These are phyloP conservation scores for Breviolum minutum DNA, from an alignment of 73 alveolate species.

Conservation along the genomic window DNA sequence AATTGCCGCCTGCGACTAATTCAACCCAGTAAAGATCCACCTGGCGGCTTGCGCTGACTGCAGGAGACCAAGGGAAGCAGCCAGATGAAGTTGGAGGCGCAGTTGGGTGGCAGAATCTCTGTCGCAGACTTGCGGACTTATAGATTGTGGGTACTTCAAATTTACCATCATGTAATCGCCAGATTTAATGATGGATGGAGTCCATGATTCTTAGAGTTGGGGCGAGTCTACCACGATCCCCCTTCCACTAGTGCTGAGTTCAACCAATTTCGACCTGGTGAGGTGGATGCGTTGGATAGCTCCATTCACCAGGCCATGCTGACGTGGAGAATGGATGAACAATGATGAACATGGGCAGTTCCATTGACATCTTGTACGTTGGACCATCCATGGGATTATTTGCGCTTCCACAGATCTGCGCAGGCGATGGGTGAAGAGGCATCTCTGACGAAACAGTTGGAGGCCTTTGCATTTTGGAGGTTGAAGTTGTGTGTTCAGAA, in stretches of 20 bases:
- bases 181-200: too few species aligned
- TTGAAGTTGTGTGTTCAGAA: neutral
- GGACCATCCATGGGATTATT: neutral
- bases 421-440: conserved; percentile 48
- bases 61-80: neutral
- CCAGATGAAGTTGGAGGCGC: conserved; percentile 41
- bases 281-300: conserved; percentile 33
- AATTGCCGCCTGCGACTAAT: neutral
- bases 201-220: too few species aligned
- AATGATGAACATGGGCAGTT: neutral
- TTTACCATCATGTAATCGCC: too few species aligned
- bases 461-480: neutral
- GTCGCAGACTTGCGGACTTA: neutral
- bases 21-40: too few species aligned
- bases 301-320: conserved; percentile 29
- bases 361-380: neutral
- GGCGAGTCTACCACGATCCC: too few species aligned
- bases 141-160: too few species aligned
- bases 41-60: neutral
- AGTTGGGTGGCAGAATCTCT: too few species aligned
- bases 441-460: conserved; percentile 31
- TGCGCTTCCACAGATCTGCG: too few species aligned
- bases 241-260: neutral
- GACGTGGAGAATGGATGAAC: neutral
- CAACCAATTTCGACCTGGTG: neutral